Evolutionary conservation across 2,329 filamentous ascomycete genomes (phyloP).

Genomic region (Drechslera avenae): DNA sequence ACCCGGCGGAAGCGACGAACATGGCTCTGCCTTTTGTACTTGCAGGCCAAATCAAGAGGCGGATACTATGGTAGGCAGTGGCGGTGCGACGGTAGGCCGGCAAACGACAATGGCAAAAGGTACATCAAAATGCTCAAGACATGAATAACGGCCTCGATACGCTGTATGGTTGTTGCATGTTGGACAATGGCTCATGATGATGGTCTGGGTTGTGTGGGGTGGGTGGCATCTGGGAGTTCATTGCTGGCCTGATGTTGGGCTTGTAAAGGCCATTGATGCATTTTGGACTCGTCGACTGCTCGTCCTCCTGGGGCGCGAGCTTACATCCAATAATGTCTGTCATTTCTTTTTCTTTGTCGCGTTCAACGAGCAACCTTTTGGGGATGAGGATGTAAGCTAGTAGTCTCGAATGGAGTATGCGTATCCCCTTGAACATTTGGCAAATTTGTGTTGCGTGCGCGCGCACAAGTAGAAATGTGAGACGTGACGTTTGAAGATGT

Average conservation of each 20-base stretch:
- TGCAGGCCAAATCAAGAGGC: conserved; percentile 33
- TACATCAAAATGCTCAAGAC: conserved; percentile 7
- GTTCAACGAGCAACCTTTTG: conserved; percentile 29
- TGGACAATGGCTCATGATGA: conserved; percentile 21
- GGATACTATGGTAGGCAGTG: conserved; percentile 10
- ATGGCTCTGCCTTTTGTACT: conserved; percentile 26
- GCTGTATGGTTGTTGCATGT: conserved; percentile 30
- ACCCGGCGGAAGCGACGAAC: conserved; percentile 18
- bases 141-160: conserved; percentile 33
- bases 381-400: conserved; percentile 34
- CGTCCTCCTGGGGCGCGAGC: conserved; percentile 13
- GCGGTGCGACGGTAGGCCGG: conserved; percentile 1
- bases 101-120: conserved; percentile 8
- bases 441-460: background rate
- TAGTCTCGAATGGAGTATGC: conserved; percentile 20
- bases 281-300: conserved; percentile 21
- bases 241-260: conserved; percentile 6
- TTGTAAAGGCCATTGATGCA: conserved; percentile 3
- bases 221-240: conserved; percentile 12
- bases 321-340: conserved; percentile 32
- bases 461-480: background rate
- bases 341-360: conserved; percentile 32
- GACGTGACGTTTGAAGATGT: no score
- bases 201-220: conserved; percentile 21
- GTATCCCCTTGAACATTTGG: conserved; percentile 11